A percentile compares a stretch with the other conserved stretches of the same genome.
phyloP scores from a whole-genome alignment of 139 green algal genomes.

The Tetradesmus lagerheimii region DNA sequence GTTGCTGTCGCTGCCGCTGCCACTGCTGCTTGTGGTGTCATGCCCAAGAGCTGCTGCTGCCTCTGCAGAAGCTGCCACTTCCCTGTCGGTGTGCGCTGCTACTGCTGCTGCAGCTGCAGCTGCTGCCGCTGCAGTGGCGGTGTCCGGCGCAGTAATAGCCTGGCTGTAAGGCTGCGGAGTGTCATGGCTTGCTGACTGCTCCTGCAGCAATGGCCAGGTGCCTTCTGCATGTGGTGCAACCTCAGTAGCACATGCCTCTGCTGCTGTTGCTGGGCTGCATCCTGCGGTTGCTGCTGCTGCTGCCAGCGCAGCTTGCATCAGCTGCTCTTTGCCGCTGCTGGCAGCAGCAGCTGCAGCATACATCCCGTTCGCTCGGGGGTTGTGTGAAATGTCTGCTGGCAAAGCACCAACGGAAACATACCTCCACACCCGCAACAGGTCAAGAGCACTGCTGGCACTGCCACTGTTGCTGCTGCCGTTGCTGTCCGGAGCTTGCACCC shows the following conservation, averaged over 20 bases:
- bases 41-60: background rate
- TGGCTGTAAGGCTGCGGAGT: background rate
- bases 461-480: background rate
- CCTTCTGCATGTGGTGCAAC: background rate
- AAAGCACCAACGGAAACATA: background rate
- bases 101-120: background rate
- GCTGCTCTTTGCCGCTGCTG: background rate
- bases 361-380: background rate
- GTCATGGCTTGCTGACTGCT: background rate
- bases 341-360: background rate
- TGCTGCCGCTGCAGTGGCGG: background rate
- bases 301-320: background rate
- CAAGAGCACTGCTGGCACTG: background rate
- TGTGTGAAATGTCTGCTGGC: background rate
- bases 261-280: background rate
- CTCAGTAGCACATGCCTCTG: background rate
- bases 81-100: background rate
- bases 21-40: background rate
- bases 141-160: background rate
- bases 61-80: background rate
- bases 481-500: background rate
- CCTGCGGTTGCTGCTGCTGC: background rate
- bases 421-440: slow-evolving; percentile 22
- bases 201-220: background rate
- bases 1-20: background rate